Evolutionary conservation across 495 filamentous ascomycete species (phyloP), one percentile per base, ranked within the genome.

Genomic region (Penicillium egyptiacum): DNA sequence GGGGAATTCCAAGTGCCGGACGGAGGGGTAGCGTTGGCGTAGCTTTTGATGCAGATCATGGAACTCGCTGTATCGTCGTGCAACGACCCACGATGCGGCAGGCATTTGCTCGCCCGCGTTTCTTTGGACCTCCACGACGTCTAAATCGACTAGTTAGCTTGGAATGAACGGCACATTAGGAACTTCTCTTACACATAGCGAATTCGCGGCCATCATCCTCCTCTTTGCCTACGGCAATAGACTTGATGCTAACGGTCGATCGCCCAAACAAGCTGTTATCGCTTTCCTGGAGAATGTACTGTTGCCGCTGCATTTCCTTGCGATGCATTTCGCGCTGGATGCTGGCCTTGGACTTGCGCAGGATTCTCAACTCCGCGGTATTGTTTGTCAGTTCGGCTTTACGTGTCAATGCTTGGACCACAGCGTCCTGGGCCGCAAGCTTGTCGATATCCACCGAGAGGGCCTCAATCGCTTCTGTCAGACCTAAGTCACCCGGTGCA

Each of bases 321-420:
- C 94, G 84, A 39, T 90, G 82, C 37, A 96, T 91, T 68, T 99
- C 95, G 41, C 93, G 81, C 64, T 96, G 86, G 56, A 99, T 78
- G 68, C 93, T 97, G 16, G 89, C 85, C 67, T 93, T 96, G 4
- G 92, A 96, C 69, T 99, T 99, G 35, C 89, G 85, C 31, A 99
- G 70, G 40, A 99, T 98, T 54, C 94, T 80, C 50, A 99, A 69
- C 70, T 99, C 95, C 20, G 92, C 89, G 1, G 87, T 88, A 69
- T 98, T 98, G 70, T 98, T 98, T 3, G 95, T 98, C 31, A 99
- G 78, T 65, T 99, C 95, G 0, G 95, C 95, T 71, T 98, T 99
- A 30, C 89, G 83, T 11, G 89, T 91, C 56, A 99, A 75, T 23
- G 94, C 94, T 60, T 97, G 90, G 23, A 98, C 81, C 23, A 99